These are phyloP conservation scores for Zymoseptoria brevis DNA, from an alignment of 2,329 filamentous ascomycete genomes.

Conservation along the genomic window DNA sequence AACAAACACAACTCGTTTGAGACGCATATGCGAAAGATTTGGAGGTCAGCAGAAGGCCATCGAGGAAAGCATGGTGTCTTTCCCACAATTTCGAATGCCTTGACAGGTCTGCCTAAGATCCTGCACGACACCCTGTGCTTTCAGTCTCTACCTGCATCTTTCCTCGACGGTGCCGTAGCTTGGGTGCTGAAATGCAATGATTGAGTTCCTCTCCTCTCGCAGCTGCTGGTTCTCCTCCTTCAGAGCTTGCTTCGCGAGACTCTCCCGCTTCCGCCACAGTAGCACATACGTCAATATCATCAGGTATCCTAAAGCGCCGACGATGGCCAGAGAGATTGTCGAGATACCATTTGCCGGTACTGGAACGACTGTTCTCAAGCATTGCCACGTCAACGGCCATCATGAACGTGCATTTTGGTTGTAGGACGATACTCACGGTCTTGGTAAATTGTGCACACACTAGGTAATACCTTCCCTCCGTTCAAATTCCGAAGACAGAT, in stretches of 20 bases:
- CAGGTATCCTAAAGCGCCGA: neutral
- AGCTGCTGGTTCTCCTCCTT: neutral
- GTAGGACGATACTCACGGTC: neutral
- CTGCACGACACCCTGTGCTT: neutral
- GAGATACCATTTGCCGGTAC: neutral
- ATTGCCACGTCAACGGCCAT: neutral
- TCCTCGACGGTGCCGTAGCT: neutral
- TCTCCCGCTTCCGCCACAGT: neutral
- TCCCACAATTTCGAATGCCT: too few species aligned
- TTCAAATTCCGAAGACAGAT: neutral
- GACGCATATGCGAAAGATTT: too few species aligned
- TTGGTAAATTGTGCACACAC: neutral
- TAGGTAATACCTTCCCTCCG: neutral
- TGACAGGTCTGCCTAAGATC: too few species aligned
- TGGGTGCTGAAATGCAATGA: neutral
- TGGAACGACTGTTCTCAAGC: neutral
- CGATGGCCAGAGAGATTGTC: neutral
- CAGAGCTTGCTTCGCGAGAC: neutral
- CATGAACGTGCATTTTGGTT: neutral
- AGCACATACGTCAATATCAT: neutral
- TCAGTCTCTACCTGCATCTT: neutral
- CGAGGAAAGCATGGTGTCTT: too few species aligned
- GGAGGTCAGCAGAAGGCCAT: too few species aligned
- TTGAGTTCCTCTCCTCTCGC: neutral
- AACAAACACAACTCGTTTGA: too few species aligned